Percentiles rank a stretch among this genome's conserved stretches.
These are phyloP conservation scores for Entophlyctis helioformis DNA, from an alignment of 192 early-diverging fungal species.

Conservation along the genomic window DNA sequence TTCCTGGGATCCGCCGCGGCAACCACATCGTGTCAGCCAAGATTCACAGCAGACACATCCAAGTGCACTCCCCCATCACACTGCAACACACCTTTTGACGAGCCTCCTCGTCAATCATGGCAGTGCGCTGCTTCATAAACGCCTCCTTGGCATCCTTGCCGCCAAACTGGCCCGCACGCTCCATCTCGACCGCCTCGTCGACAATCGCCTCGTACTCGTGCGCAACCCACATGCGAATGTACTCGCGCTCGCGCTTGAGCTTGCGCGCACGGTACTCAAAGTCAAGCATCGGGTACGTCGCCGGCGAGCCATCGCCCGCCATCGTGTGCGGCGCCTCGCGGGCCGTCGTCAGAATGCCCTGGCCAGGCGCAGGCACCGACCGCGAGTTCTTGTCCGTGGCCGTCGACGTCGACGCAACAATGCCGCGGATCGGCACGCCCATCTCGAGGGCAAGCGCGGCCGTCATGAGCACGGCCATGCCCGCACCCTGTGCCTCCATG, in stretches of 20 bases:
- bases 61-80: not conserved
- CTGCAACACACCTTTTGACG: constrained; percentile 7
- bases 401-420: constrained; percentile 76
- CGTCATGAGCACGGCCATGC: constrained; percentile 82
- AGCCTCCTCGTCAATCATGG: constrained; percentile 37
- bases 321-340: constrained; percentile 49
- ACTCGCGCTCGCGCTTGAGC: constrained; percentile 55
- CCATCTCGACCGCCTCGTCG: constrained; percentile 52
- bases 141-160: constrained; percentile 24
- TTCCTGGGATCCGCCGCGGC: constrained; percentile 32
- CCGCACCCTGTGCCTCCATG: constrained; percentile 86
- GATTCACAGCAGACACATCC: not conserved
- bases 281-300: constrained; percentile 54
- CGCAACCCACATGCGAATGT: constrained; percentile 70
- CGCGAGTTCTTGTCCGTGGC: constrained; percentile 92
- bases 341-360: constrained; percentile 85
- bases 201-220: constrained; percentile 56
- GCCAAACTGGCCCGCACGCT: constrained; percentile 22
- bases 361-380: constrained; percentile 87
- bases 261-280: constrained; percentile 75
- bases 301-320: not conserved
- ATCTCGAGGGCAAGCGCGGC: constrained; percentile 79
- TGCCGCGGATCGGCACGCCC: constrained; percentile 86
- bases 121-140: constrained; percentile 35
- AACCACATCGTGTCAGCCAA: not conserved